A percentile compares a stretch with the other conserved stretches of the same genome.
phyloP scores from a whole-genome alignment of 441 rosid species.

The Euphorbia schlechtendalii region DNA sequence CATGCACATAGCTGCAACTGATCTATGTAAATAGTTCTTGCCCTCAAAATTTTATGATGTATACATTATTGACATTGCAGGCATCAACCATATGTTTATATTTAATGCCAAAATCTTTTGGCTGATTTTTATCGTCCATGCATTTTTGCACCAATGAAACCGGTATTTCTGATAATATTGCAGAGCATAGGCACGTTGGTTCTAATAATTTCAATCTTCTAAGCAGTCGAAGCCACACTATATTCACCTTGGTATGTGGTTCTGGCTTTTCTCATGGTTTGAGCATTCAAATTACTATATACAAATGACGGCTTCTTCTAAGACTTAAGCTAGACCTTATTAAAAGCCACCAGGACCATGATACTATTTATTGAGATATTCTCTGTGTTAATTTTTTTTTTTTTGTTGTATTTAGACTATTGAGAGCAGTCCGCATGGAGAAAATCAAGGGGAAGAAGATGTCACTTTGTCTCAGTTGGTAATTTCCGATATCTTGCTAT shows the following conservation, averaged over 20 bases:
- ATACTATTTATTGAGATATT: conserved; percentile 2
- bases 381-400: neutral
- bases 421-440: conserved; percentile 55
- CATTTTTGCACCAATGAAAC: conserved; percentile 11
- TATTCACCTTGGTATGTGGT: conserved; percentile 49
- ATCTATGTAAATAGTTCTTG: neutral
- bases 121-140: conserved; percentile 1
- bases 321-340: conserved; percentile 7
- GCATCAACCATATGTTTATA: neutral
- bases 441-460: conserved; percentile 47
- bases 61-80: conserved; percentile 1
- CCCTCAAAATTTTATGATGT: conserved; percentile 7
- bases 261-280: neutral
- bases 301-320: neutral
- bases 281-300: neutral
- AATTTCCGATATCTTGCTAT: conserved; percentile 13
- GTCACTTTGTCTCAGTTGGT: conserved; percentile 64
- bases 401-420: conserved; percentile 38
- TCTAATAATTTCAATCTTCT: conserved; percentile 63
- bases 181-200: conserved; percentile 77
- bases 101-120: neutral
- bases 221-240: conserved; percentile 74
- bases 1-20: neutral
- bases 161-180: conserved; percentile 19
- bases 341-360: neutral